phyloP scores from a whole-genome alignment of 805 yeast species.

The Pichia ethanolica region DNA sequence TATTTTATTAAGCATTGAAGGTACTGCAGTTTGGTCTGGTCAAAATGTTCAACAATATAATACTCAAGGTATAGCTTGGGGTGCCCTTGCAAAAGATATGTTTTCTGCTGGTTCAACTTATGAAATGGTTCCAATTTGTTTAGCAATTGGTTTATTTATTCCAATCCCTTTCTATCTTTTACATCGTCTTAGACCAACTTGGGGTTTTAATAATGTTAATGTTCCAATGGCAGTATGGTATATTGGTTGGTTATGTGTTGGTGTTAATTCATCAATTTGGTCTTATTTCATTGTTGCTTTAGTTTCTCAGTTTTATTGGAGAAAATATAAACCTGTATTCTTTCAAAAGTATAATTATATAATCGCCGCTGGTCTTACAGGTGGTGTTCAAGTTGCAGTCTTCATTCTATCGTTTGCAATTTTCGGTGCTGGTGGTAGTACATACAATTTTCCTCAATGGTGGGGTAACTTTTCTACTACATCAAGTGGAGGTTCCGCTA shows the following conservation, averaged over 20 bases:
- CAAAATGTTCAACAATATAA: constrained; percentile 30
- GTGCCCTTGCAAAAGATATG: constrained; percentile 28
- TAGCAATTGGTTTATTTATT: constrained; percentile 22
- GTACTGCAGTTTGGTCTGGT: constrained; percentile 31
- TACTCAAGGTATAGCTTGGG: constrained; percentile 30
- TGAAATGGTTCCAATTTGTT: constrained; percentile 25
- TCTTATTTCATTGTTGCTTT: constrained; percentile 23
- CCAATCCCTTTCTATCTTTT: constrained; percentile 26
- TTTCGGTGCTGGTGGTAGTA: constrained; percentile 27
- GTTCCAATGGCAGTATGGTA: constrained; percentile 27
- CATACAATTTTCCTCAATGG: constrained; percentile 26
- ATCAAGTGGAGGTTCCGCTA: background rate
- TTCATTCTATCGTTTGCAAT: constrained; percentile 28
- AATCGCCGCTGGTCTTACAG: constrained; percentile 43
- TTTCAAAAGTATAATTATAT: constrained; percentile 42
- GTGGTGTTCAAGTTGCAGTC: constrained; percentile 33
- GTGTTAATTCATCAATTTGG: constrained; percentile 29
- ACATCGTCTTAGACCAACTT: constrained; percentile 24
- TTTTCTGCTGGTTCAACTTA: constrained; percentile 24
- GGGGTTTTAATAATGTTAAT: constrained; percentile 21
- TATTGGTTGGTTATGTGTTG: constrained; percentile 27
- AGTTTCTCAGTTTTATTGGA: constrained; percentile 20
- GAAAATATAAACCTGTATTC: constrained; percentile 20
- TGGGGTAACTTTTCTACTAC: constrained; percentile 23
- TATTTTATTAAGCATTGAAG: constrained; percentile 22